Evolutionary conservation across 306 rosid genomes (phyloP), one percentile per base, ranked within the genome.

Genomic region (Macrotyloma uniflorum): DNA sequence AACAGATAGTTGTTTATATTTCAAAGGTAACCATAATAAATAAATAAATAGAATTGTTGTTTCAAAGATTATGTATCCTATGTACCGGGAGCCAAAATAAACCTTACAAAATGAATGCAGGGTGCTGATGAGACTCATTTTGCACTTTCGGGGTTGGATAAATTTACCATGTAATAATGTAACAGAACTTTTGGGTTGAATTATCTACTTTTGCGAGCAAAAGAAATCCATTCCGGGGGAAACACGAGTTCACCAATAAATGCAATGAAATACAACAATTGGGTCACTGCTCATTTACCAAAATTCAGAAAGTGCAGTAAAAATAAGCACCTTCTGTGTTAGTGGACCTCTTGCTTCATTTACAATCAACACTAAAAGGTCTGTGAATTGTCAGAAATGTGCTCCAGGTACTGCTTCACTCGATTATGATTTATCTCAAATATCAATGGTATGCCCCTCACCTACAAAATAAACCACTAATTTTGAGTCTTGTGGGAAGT

Each of bases 371-470:
- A 76, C 85, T 83, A 72, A 35, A 40, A 73, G 79, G 62, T 72
- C 61, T 53, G 63, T 55, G 82, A 68, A 79, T 47, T 67, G 79
- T 83, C 84, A 67, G 85, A 64, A 9, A 83, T 62, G 78, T 72
- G 79, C 64, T 87, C 88, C 79, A 87, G 50, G 83, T 91, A 93
- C 79, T 70, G 88, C 91, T 81, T 89, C 86, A 93, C 86, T 5
- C 82, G 38, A 68, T 73, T 77, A 67, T 73, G 86, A 87, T 85
- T 90, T 46, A 54, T 80, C 91, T 93, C 98, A 35, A 96, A 96
- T 79, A 90, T 88, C 86, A 90, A 89, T 3, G 96, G 69, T 84
- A 83, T 84, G 69, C 92, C 92, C 79, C 86, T 86, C 76, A 96
- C 88, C 99, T 96, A 91, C 86, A 88, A 86, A 76, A 82, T 9